These are phyloP conservation scores for Fusarium verticillioides DNA, from an alignment of 2,329 filamentous ascomycete genomes.

Conservation along the genomic window DNA sequence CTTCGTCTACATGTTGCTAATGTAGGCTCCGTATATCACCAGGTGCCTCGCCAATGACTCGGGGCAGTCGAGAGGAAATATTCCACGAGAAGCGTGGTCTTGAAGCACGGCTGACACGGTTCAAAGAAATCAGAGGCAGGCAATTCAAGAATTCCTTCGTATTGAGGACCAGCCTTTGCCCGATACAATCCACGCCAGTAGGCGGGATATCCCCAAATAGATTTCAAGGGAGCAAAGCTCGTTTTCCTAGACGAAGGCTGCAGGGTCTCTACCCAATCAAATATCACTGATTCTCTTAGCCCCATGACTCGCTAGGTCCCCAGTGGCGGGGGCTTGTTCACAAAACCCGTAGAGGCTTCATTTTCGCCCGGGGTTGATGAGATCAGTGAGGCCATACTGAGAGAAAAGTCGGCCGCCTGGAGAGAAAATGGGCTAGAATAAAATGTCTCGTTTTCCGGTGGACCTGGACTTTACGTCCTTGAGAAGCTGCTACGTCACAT, in stretches of 20 bases:
- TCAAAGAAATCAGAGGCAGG: constrained; percentile 38
- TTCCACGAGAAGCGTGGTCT: constrained; percentile 34
- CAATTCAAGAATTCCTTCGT: constrained; percentile 43
- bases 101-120: constrained; percentile 39
- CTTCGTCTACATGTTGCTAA: constrained; percentile 39
- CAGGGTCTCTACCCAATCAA: constrained; percentile 42
- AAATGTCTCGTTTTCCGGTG: constrained; percentile 12
- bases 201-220: constrained; percentile 46
- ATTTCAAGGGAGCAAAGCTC: constrained; percentile 44
- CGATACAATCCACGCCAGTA: constrained; percentile 42
- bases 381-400: constrained; percentile 45
- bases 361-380: constrained; percentile 23
- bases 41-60: constrained; percentile 32
- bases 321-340: constrained; percentile 40
- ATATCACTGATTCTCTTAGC: constrained; percentile 28
- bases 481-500: constrained; percentile 38
- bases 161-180: constrained; percentile 44
- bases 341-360: constrained; percentile 32
- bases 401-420: constrained; percentile 32
- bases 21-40: constrained; percentile 39
- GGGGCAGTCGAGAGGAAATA: constrained; percentile 44
- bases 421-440: constrained; percentile 18
- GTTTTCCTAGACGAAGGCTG: constrained; percentile 45
- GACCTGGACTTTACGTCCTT: constrained; percentile 18
- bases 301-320: constrained; percentile 45